phyloP scores from a whole-genome alignment of 2,329 filamentous ascomycete species.

The Boeremia exigua region DNA sequence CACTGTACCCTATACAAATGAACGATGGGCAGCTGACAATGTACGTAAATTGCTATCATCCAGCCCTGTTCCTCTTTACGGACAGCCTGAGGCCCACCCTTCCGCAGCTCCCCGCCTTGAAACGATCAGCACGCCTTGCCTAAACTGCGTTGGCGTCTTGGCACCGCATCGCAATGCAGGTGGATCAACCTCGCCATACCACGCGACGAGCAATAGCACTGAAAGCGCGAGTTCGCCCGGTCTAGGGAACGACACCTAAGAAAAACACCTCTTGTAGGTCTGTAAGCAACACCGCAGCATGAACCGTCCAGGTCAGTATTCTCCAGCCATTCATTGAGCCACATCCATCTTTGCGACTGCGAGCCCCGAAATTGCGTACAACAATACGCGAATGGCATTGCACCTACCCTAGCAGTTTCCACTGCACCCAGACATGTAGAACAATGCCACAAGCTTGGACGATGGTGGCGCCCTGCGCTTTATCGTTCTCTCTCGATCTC shows the following conservation, averaged over 20 bases:
- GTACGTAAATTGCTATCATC: neutral
- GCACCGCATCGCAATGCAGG: slow-evolving; percentile 9
- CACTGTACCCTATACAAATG: too few relatives aligned
- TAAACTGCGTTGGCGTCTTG: slow-evolving; percentile 17
- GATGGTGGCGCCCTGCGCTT: neutral
- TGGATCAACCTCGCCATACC: slow-evolving; percentile 25
- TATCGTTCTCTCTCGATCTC: neutral
- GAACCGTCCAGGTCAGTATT: slow-evolving; percentile 55
- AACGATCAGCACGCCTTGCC: slow-evolving; percentile 6
- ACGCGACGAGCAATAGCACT: slow-evolving; percentile 20
- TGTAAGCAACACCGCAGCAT: slow-evolving; percentile 40
- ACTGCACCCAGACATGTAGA: neutral
- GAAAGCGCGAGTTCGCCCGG: slow-evolving; percentile 4
- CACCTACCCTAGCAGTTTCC: neutral
- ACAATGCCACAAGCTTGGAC: neutral
- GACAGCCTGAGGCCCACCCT: slow-evolving; percentile 9
- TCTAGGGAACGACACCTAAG: neutral
- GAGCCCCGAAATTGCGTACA: slow-evolving; percentile 20
- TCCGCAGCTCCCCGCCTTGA: slow-evolving; percentile 13
- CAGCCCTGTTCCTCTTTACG: slow-evolving; percentile 9
- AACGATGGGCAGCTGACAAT: neutral
- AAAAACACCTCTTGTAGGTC: slow-evolving; percentile 17
- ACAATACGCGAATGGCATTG: slow-evolving; percentile 14
- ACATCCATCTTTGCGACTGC: slow-evolving; percentile 23
- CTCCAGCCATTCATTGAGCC: slow-evolving; percentile 33